Evolutionary conservation across 164 flowering plant species (phyloP), one percentile per base, ranked within the genome.

Genomic region (Aristolochia fimbriata): DNA sequence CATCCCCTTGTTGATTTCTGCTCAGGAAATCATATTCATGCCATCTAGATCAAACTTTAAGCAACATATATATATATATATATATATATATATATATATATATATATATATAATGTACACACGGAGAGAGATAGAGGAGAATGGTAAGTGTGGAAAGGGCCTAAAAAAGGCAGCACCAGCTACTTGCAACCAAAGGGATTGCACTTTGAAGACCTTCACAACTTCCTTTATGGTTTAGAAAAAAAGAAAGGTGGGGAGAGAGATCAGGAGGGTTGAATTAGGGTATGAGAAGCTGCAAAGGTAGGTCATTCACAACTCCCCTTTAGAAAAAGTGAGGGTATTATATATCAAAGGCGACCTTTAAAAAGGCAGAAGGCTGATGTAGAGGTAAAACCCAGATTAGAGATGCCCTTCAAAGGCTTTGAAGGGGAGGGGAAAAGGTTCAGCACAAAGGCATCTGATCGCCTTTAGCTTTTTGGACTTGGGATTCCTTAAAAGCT

Each of bases 131-230:
- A 59, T 52, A 55, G 58, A 51, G 60, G 45, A 33, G 30, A 47
- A 52, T 61, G 68, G 69, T n/a, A n/a, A n/a, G n/a, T 48, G 51
- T 9, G 23, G 67, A 53, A 64, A 73, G 49, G 25, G 48, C 59
- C 59, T 52, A 66, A 60, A 73, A 77, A 69, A 67, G 75, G 68
- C 67, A 68, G 67, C 68, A 79, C 80, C 75, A 73, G 81, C 81
- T 78, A 79, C 84, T 85, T 82, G 80, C 77, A 76, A 78, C 71
- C 79, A 77, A 82, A 81, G 85, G 74, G 76, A 77, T 63, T 76
- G 73, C 77, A 79, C 82, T 78, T 78, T 72, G 27, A 58, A 67
- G 61, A 25, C 69, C 59, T 55, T 49, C 57, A n/a, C 22, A 16
- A 19, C 43, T n/a, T 53, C 46, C 61, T 68, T 63, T 72, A 46